Evolutionary conservation across 108 stramenopile genomes (phyloP), one percentile per base, ranked within the genome.

Genomic region (Cylindrotheca closterium): DNA sequence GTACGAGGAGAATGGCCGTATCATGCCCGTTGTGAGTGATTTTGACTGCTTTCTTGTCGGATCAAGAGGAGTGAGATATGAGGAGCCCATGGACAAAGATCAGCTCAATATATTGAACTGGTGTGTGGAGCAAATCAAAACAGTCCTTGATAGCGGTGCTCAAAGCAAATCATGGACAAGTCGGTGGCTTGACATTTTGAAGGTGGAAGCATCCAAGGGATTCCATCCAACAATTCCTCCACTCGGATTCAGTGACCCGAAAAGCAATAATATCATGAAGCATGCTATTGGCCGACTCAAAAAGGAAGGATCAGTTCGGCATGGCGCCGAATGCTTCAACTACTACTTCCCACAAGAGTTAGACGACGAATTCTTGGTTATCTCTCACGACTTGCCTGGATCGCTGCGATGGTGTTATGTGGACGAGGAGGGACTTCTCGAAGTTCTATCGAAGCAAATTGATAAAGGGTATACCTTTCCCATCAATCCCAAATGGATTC

Each of bases 271-370:
- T 37, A 74, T 82, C 34, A 78, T 86, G 64, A 80, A 80, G 55
- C 45, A 64, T 27, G 81, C 71, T 3, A 80, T 74, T 3, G 56
- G 63, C 25, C 55, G 73, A 10, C 70, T 82, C 0, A 34, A 53
- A n/a, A 58, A 57, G 12, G 77, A 68, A 4, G 84, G 84, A 21
- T 68, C 76, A 42, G 84, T 86, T 1, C 70, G 84, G 0, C 84
- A 86, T 51, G 84, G 84, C 21, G 78, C 84, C 4, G 84, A 86
- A 55, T 86, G 80, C 34, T 86, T 82, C 79, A 86, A 86, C 54
- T 80, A 57, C 47, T 79, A 77, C 53, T 86, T 86, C 49, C 84
- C 79, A 12, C 82, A 83, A 59, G 79, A 82, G 30, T 56, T 86
- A 4, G 84, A 86, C 54, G 84, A 86, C n/a, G 58, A 76, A 26